A percentile compares a stretch with the other conserved stretches of the same genome.
phyloP scores from a whole-genome alignment of 2,329 filamentous ascomycete species.

The Alternaria infectoria region DNA sequence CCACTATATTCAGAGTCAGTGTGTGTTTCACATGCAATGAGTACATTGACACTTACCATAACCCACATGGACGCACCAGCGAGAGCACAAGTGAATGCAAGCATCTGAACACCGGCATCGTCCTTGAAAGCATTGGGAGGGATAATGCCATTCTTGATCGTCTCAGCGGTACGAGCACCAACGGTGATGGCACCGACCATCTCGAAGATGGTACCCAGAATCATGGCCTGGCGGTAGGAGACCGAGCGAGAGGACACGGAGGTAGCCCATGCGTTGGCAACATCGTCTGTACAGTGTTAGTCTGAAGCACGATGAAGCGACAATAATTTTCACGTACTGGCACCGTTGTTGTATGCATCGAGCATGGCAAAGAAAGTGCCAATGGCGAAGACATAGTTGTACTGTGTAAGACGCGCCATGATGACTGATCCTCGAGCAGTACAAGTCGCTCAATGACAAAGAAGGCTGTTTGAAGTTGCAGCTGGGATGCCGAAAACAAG shows the following conservation, averaged over 20 bases:
- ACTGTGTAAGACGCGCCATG: constrained; percentile 47
- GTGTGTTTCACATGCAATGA: not conserved
- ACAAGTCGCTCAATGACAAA: constrained; percentile 19
- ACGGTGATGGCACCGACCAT: constrained; percentile 55
- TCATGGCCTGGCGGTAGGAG: constrained; percentile 68
- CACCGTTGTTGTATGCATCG: constrained; percentile 80
- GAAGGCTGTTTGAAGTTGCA: constrained; percentile 22
- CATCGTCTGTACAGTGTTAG: constrained; percentile 66
- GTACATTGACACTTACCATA: constrained; percentile 53
- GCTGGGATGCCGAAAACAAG: constrained; percentile 17
- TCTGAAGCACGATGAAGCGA: no score
- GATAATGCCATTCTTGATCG: constrained; percentile 76
- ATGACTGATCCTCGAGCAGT: constrained; percentile 13
- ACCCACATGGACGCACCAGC: constrained; percentile 74
- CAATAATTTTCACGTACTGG: constrained; percentile 62
- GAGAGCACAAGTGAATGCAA: constrained; percentile 64
- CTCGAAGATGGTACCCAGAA: constrained; percentile 55
- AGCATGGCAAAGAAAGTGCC: constrained; percentile 78
- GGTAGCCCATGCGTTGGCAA: constrained; percentile 83
- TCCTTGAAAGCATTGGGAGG: constrained; percentile 54
- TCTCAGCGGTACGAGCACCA: constrained; percentile 66
- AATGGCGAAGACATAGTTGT: constrained; percentile 75
- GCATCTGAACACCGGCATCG: constrained; percentile 57
- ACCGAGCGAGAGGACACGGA: constrained; percentile 81
- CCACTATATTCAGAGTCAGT: constrained; percentile 53